A percentile compares a stretch with the other conserved stretches of the same genome.
These are phyloP conservation scores for Glycine latifolia DNA, from an alignment of 306 rosid genomes.

Conservation along the genomic window DNA sequence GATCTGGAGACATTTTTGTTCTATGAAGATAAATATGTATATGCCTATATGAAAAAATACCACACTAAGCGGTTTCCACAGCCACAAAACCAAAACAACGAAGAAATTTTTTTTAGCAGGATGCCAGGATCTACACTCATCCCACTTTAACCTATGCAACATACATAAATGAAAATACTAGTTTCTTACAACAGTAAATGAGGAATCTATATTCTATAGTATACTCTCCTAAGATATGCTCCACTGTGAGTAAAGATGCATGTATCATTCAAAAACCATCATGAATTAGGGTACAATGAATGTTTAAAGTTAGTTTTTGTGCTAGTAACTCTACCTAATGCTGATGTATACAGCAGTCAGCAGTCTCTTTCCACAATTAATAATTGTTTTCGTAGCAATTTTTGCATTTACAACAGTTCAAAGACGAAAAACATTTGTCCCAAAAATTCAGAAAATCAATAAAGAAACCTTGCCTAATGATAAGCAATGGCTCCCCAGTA, in stretches of 20 bases:
- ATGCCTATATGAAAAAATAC: background rate
- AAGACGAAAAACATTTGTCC: background rate
- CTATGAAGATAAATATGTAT: background rate
- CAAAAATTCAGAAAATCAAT: constrained; percentile 28
- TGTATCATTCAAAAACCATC: constrained; percentile 24
- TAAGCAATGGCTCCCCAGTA: too few relatives aligned
- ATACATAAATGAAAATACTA: background rate
- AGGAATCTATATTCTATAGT: background rate
- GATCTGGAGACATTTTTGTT: background rate
- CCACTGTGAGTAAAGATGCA: constrained; percentile 1
- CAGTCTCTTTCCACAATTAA: background rate
- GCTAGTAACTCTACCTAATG: background rate
- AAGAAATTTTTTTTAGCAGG: constrained; percentile 25
- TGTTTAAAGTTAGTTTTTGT: background rate
- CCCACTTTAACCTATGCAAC: constrained; percentile 17
- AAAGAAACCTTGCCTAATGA: background rate
- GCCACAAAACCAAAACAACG: constrained; percentile 13
- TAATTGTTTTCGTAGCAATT: background rate
- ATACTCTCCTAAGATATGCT: background rate
- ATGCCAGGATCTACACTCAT: constrained; percentile 1
- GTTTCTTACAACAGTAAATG: background rate
- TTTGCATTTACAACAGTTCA: background rate
- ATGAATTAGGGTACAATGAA: background rate
- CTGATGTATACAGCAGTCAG: background rate
- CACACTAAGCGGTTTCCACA: background rate